Evolutionary conservation across 345 rosid species (phyloP).

Genomic region (Murraya koenigii): DNA sequence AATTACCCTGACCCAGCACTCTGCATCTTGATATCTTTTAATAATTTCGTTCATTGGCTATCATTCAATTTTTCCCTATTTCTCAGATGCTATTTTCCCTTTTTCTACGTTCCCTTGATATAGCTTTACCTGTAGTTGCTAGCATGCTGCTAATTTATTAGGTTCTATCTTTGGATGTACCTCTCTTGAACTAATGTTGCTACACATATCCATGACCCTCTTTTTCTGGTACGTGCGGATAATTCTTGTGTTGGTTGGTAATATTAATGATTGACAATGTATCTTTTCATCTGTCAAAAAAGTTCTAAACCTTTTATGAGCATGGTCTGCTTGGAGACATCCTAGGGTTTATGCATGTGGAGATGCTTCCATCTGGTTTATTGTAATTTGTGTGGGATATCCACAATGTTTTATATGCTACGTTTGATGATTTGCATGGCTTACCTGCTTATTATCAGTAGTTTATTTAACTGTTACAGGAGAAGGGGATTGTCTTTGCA

Average conservation of each 20-base stretch:
- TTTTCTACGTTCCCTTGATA: neutral
- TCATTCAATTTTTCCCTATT: conserved; percentile 2
- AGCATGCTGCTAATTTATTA: neutral
- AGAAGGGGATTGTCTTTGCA: conserved; percentile 63
- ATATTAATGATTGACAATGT: neutral
- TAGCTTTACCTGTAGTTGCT: neutral
- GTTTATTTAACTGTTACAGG: conserved; percentile 36
- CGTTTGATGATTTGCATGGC: conserved; percentile 1
- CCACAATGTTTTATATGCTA: conserved; percentile 2
- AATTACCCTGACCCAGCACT: neutral
- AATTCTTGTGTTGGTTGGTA: neutral
- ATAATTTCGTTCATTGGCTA: neutral
- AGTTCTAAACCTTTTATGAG: neutral
- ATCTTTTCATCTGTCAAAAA: neutral
- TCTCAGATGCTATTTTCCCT: neutral
- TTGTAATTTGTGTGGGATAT: neutral
- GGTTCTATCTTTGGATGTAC: neutral
- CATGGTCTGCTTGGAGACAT: neutral
- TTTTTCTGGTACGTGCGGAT: neutral
- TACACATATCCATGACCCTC: too few species aligned
- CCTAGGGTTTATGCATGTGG: neutral
- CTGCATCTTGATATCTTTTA: neutral
- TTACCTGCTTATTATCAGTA: neutral
- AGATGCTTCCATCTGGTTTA: neutral
- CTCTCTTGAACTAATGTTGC: neutral